phyloP scores from a whole-genome alignment of 768 basidiomycete species.

The Coprinopsis sp. region DNA sequence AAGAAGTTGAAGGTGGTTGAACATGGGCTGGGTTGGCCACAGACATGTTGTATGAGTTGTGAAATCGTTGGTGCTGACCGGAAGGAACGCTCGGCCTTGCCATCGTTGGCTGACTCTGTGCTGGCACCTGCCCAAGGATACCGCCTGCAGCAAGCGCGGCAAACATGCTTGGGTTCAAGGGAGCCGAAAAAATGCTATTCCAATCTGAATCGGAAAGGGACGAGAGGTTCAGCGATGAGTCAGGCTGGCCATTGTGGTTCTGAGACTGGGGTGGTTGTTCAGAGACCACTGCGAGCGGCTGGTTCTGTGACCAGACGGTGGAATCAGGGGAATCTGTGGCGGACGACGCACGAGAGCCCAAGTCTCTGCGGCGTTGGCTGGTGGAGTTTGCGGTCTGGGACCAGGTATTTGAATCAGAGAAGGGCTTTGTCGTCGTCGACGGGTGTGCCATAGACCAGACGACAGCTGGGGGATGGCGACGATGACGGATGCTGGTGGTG shows the following conservation, averaged over 20 bases:
- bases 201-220: conserved; percentile 38
- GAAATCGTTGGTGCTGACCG: conserved; percentile 1
- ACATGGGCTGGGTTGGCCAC: conserved; percentile 15
- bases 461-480: background rate
- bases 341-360: conserved; percentile 27
- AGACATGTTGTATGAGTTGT: conserved; percentile 11
- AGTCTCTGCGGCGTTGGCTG: conserved; percentile 12
- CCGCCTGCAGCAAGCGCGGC: conserved; percentile 59
- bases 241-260: conserved; percentile 9
- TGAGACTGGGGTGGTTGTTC: conserved; percentile 1
- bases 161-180: conserved; percentile 57
- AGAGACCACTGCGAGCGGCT: conserved; percentile 15
- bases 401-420: conserved; percentile 1
- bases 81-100: conserved; percentile 34
- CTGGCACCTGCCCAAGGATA: conserved; percentile 38
- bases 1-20: conserved; percentile 23
- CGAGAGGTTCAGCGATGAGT: conserved; percentile 13
- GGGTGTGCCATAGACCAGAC: background rate
- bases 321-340: conserved; percentile 27
- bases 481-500: conserved; percentile 1
- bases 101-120: conserved; percentile 15
- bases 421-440: background rate
- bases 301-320: conserved; percentile 30
- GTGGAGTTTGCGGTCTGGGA: background rate
- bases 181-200: conserved; percentile 55